Evolutionary conservation across 768 basidiomycete species (phyloP), one percentile per base, ranked within the genome.

Genomic region (Vararia minispora): DNA sequence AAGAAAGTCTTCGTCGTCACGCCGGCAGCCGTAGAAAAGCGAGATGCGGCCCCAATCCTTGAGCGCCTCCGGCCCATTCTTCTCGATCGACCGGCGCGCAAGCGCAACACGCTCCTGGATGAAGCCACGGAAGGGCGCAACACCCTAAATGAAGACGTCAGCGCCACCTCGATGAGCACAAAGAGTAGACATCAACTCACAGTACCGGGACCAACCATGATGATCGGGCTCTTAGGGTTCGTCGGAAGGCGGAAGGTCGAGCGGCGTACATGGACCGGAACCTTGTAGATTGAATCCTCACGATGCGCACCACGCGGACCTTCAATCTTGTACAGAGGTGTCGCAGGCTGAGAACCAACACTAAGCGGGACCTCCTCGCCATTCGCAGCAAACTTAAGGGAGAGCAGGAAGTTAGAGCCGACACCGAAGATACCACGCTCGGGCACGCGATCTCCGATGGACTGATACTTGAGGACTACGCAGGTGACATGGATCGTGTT

Each of bases 201-300:
- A 41, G 92, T 99, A 37, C 95, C 95, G 44, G 95, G 95, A 28
- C 95, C 95, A 57, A 99, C 76, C 95, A 99, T 98, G 61, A 99
- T 88, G 35, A 99, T 83, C 2, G 95, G 95, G 43, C 86, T 94
- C 70, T 95, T 97, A 25, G 95, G 95, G 57, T 90, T 91, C 13
- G 95, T 98, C 7, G 95, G 95, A 35, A 99, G 65, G 35, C 95
- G 72, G 78, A 99, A 99, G 3, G 94, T 98, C 12, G 90, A 94
- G 33, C 95, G 76, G 39, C 95, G 74, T 43, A 99, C 89, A 52
- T 99, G 95, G 37, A 98, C 71, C 7, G 95, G 95, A 0, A 85
- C 76, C 59, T 87, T 87, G 66, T 79, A 91, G 21, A 76, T 58
- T 6, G 64, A 67, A 13, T 77, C 79, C 28, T 64, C 66, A 61